phyloP scores from a whole-genome alignment of 345 rosid species.

The Gossypium anomalum region DNA sequence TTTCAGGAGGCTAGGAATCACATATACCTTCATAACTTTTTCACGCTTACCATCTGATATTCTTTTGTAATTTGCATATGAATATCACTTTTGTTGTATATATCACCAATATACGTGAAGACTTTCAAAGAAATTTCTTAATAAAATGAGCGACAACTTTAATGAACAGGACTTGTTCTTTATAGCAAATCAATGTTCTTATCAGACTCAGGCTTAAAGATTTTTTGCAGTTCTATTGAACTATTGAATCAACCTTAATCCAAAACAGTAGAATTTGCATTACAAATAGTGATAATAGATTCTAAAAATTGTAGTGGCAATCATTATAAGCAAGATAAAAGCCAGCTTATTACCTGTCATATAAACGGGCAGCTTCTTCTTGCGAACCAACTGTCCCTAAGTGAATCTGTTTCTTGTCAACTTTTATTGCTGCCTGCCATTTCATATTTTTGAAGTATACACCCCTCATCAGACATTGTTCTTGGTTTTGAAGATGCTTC shows the following conservation, averaged over 20 bases:
- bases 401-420: constrained; percentile 93
- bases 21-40: not conserved
- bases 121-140: not conserved
- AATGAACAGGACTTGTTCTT: not conserved
- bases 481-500: constrained; percentile 80
- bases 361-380: constrained; percentile 90
- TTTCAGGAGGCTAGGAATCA: too few relatives aligned
- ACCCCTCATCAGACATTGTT: constrained; percentile 94
- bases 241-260: not conserved
- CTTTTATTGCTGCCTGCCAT: constrained; percentile 99
- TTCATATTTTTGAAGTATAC: constrained; percentile 98
- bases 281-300: not conserved
- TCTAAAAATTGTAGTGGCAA: not conserved
- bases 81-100: not conserved
- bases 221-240: not conserved
- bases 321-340: not conserved
- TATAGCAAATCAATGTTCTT: constrained; percentile 1
- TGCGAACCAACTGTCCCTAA: constrained; percentile 91
- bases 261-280: not conserved
- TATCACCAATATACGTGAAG: not conserved
- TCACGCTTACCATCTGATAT: not conserved
- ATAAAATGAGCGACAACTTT: not conserved
- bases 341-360: constrained; percentile 58
- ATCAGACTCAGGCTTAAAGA: not conserved
- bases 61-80: not conserved